Evolutionary conservation across 2,329 filamentous ascomycete genomes (phyloP), one percentile per base, ranked within the genome.

Genomic region (Emericellopsis cladophorae): DNA sequence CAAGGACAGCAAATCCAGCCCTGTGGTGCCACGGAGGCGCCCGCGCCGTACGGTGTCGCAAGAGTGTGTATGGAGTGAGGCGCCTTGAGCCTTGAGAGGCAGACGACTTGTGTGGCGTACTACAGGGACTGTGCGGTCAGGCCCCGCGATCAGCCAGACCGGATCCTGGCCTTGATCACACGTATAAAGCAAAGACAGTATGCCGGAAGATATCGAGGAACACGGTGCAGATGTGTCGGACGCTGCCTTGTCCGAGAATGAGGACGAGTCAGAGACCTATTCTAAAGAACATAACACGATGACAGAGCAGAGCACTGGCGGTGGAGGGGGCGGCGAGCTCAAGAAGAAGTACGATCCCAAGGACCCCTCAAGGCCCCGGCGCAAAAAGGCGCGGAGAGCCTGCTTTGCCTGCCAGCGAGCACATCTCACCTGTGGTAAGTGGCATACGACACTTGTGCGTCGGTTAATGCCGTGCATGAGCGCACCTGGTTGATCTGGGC

Each of bases 341-440:
- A 79, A 79, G 63, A 84, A 82, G 63, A 82, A 81, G 62, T 72
- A 79, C 58, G 73, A 85, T 65, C 78, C 88, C 42, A 96, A 96
- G 62, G 92, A 98, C 59, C 89, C 90, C 42, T 72, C 82, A 54
- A 79, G 92, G 45, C 90, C 92, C 15, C 74, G 89, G 51, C 78
- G 92, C 54, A 98, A 96, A 71, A 98, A 98, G 73, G 92, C 92
- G 31, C 78, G 90, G 51, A 76, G 92, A 60, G 92, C 92, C 43
- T 98, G 92, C 63, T 95, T 84, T 74, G 90, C 92, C 48, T 98
- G 92, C 64, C 92, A 98, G 66, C 76, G 90, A 62, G 92, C 92
- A 47, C 92, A 98, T 74, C 69, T 98, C 59, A 98, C 92, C 49
- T 98, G 92, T 69, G 90, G 92, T 96, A 84, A 75, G 89, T 79